Evolutionary conservation across 495 filamentous ascomycete species (phyloP).

Genomic region (Trichoderma parareesei): DNA sequence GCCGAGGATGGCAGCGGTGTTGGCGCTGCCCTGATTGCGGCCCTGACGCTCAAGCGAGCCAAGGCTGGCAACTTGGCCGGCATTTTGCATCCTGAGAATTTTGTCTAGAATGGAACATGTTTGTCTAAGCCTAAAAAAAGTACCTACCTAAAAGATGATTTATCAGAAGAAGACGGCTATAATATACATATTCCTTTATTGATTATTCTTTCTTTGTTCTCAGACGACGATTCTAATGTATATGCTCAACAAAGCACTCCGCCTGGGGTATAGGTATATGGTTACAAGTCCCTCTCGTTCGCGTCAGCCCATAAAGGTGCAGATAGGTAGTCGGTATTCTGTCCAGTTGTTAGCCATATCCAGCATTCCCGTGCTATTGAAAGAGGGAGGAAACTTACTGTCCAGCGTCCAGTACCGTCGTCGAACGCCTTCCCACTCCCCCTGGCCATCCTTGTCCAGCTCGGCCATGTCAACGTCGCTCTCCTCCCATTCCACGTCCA

Average conservation of each 20-base stretch:
- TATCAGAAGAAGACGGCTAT: neutral
- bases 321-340: constrained; percentile 45
- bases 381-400: constrained; percentile 32
- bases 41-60: constrained; percentile 80
- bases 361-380: constrained; percentile 1
- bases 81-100: constrained; percentile 64
- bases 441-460: constrained; percentile 41
- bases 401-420: constrained; percentile 82
- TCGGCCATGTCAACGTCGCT: constrained; percentile 58
- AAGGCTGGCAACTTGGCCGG: constrained; percentile 70
- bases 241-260: neutral
- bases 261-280: neutral
- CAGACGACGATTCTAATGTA: too few relatives aligned
- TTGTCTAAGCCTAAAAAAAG: neutral
- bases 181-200: neutral
- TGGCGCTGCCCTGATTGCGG: constrained; percentile 91
- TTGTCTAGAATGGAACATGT: constrained; percentile 21
- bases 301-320: constrained; percentile 50
- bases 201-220: neutral
- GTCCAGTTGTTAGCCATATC: constrained; percentile 16
- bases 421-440: constrained; percentile 77
- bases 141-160: neutral
- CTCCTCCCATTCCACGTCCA: constrained; percentile 81
- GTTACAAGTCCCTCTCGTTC: constrained; percentile 3
- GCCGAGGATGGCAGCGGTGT: constrained; percentile 95